These are phyloP conservation scores for Suhomyces chickasaworum DNA, from an alignment of 1,139 yeast genomes.

Conservation along the genomic window DNA sequence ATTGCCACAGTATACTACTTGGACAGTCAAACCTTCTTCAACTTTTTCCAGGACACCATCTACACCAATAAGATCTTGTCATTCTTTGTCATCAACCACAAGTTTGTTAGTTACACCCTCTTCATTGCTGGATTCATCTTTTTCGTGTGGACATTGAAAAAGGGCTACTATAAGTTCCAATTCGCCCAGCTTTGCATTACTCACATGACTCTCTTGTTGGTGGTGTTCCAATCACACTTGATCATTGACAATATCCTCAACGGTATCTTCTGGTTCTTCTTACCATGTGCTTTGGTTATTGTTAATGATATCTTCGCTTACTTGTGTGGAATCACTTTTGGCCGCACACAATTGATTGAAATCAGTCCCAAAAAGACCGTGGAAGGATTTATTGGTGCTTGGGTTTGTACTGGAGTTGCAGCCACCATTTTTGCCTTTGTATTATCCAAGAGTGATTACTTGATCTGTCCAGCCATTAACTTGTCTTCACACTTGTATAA, in stretches of 20 bases:
- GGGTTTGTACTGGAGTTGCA: constrained; percentile 86
- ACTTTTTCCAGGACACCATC: constrained; percentile 51
- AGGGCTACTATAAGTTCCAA: constrained; percentile 87
- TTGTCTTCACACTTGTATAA: constrained; percentile 57
- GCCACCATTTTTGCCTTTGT: constrained; percentile 67
- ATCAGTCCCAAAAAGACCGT: constrained; percentile 97
- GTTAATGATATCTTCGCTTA: constrained; percentile 96
- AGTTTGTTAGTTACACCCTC: constrained; percentile 78
- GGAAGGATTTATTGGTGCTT: constrained; percentile 97
- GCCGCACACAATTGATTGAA: constrained; percentile 86
- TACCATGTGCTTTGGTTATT: constrained; percentile 90
- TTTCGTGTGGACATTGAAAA: constrained; percentile 86
- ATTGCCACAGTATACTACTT: constrained; percentile 83
- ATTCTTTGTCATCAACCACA: constrained; percentile 65
- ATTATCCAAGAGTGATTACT: constrained; percentile 65
- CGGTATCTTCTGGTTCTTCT: constrained; percentile 92
- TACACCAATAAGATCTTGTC: constrained; percentile 47
- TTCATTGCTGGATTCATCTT: constrained; percentile 88
- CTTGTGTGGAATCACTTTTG: constrained; percentile 95
- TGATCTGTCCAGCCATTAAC: constrained; percentile 83
- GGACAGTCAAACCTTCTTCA: constrained; percentile 82
- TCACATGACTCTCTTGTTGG: constrained; percentile 88
- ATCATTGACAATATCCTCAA: constrained; percentile 86
- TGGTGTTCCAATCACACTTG: constrained; percentile 92
- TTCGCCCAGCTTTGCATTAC: constrained; percentile 93